These are phyloP conservation scores for Neurospora discreta DNA, from an alignment of 495 filamentous ascomycete species.

Conservation along the genomic window DNA sequence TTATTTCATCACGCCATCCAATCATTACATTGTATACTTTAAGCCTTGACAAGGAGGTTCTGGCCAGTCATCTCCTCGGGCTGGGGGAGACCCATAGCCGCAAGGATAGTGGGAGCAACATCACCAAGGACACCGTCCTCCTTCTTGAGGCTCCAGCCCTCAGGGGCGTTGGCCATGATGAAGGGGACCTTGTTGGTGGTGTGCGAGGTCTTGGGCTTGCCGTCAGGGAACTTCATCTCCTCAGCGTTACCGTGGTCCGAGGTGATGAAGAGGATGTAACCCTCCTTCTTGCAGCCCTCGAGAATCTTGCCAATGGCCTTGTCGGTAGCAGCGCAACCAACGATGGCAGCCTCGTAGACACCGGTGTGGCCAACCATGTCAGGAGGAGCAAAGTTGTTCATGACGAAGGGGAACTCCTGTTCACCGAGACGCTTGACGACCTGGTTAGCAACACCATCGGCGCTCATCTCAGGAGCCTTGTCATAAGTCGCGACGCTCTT, in stretches of 20 bases:
- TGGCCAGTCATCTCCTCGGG: slow-evolving; percentile 85
- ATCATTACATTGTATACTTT: slow-evolving; percentile 5
- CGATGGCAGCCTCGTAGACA: slow-evolving; percentile 89
- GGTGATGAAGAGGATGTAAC: slow-evolving; percentile 88
- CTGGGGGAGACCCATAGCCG: slow-evolving; percentile 78
- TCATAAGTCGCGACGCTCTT: slow-evolving; percentile 90
- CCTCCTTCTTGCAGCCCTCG: slow-evolving; percentile 84
- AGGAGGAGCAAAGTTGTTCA: slow-evolving; percentile 99
- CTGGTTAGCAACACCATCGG: slow-evolving; percentile 75
- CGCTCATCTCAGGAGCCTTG: slow-evolving; percentile 92
- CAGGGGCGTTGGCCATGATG: slow-evolving; percentile 92
- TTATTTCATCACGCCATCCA: neutral
- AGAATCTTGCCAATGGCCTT: slow-evolving; percentile 85
- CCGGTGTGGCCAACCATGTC: slow-evolving; percentile 99
- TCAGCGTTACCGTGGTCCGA: slow-evolving; percentile 96
- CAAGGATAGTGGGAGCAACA: slow-evolving; percentile 86
- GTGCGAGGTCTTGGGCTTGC: slow-evolving; percentile 94
- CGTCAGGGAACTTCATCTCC: slow-evolving; percentile 94
- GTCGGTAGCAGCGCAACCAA: slow-evolving; percentile 77
- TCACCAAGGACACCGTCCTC: slow-evolving; percentile 78
- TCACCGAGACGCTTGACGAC: slow-evolving; percentile 71
- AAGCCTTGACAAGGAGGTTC: slow-evolving; percentile 69
- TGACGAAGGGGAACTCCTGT: slow-evolving; percentile 81
- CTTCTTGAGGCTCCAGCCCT: slow-evolving; percentile 80
- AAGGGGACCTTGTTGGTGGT: slow-evolving; percentile 96